Evolutionary conservation across 176 grass and related monocot genomes (phyloP).

Genomic region (Coix lacrymajobi): DNA sequence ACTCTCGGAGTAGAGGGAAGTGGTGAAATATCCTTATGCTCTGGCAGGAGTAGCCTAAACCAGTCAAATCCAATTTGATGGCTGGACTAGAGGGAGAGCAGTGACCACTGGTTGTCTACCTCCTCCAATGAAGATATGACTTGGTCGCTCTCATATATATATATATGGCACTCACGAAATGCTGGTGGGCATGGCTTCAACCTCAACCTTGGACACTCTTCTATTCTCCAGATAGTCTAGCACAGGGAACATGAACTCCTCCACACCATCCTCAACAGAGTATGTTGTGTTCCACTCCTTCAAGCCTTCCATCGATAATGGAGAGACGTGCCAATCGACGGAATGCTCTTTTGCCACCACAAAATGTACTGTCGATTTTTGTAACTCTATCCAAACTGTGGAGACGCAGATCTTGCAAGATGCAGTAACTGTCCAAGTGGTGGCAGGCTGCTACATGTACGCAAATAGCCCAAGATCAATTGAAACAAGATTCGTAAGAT

Average conservation of each 20-base stretch:
- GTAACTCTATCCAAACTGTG: accelerated
- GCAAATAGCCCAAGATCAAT: accelerated
- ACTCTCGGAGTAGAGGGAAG: neutral
- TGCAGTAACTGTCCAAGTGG: neutral
- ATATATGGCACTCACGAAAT: neutral
- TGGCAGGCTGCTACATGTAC: neutral
- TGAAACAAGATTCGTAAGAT: neutral
- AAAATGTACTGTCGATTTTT: neutral
- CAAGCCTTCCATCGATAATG: neutral
- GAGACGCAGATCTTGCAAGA: neutral
- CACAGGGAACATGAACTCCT: slow-evolving; percentile 4
- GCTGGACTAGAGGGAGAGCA: no score
- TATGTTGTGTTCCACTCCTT: neutral
- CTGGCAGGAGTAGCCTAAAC: accelerated
- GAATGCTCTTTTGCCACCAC: neutral
- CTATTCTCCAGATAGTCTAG: accelerated
- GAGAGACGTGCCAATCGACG: accelerated
- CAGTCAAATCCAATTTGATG: neutral
- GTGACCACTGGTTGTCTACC: neutral
- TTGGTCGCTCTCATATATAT: accelerated
- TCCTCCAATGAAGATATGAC: neutral
- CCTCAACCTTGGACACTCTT: neutral
- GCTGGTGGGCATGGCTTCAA: neutral
- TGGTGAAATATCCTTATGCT: neutral
- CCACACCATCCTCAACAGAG: neutral